Evolutionary conservation across 805 yeast species (phyloP).

Genomic region (Suhomyces sp.): DNA sequence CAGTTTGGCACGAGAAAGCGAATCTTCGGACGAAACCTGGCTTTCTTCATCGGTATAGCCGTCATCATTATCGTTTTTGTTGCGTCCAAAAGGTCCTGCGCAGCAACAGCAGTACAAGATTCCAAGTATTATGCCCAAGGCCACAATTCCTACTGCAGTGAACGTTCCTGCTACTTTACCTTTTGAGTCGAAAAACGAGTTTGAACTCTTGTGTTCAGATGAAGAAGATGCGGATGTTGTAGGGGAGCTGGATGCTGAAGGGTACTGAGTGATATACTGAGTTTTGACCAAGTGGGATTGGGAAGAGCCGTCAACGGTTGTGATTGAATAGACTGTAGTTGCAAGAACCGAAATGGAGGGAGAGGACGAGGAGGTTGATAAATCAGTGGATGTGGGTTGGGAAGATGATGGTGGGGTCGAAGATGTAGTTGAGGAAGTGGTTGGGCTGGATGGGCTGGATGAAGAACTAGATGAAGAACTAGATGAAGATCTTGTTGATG

Average conservation of each 20-base stretch:
- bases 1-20: slow-evolving; percentile 15
- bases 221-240: slow-evolving; percentile 7
- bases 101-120: slow-evolving; percentile 43
- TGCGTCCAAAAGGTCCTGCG: slow-evolving; percentile 22
- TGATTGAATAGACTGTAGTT: slow-evolving; percentile 21
- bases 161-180: slow-evolving; percentile 88
- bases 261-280: slow-evolving; percentile 20
- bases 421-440: slow-evolving; percentile 17
- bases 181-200: slow-evolving; percentile 58
- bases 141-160: slow-evolving; percentile 71
- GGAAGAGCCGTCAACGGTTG: slow-evolving; percentile 20
- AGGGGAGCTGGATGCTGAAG: slow-evolving; percentile 4
- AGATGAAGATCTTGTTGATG: slow-evolving; percentile 14
- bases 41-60: slow-evolving; percentile 39
- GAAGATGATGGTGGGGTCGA: slow-evolving; percentile 7
- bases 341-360: slow-evolving; percentile 13
- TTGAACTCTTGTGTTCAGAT: slow-evolving; percentile 3
- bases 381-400: slow-evolving; percentile 7
- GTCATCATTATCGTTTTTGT: slow-evolving; percentile 15
- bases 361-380: slow-evolving; percentile 8
- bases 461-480: slow-evolving; percentile 14
- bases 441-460: slow-evolving; percentile 19
- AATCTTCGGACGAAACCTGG: slow-evolving; percentile 34
- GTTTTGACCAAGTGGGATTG: slow-evolving; percentile 21
- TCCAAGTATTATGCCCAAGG: slow-evolving; percentile 40